Percentiles rank a stretch among this genome's conserved stretches.
These are phyloP conservation scores for Colletotrichum sidae DNA, from an alignment of 2,329 filamentous ascomycete genomes.

Conservation along the genomic window DNA sequence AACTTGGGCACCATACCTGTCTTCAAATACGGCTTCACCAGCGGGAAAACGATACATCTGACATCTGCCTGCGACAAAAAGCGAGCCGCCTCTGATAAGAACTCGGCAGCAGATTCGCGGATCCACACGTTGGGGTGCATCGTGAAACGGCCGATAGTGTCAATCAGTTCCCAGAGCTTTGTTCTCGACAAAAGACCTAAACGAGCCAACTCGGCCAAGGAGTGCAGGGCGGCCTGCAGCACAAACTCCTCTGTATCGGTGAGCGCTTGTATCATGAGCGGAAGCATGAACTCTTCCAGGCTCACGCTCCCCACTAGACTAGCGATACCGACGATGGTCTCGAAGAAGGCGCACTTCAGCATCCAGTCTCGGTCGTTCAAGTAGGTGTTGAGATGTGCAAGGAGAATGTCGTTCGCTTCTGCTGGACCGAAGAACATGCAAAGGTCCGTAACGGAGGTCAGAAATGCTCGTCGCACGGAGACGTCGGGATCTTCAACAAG, in stretches of 20 bases:
- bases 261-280: constrained; percentile 94
- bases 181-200: constrained; percentile 87
- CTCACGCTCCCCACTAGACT: constrained; percentile 89
- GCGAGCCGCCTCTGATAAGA: constrained; percentile 80
- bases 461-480: constrained; percentile 88
- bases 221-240: constrained; percentile 88
- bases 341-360: constrained; percentile 95
- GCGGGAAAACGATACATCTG: constrained; percentile 83
- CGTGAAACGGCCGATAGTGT: constrained; percentile 85
- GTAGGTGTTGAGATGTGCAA: constrained; percentile 97
- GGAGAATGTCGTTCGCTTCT: constrained; percentile 94
- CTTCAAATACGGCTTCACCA: constrained; percentile 86
- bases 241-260: constrained; percentile 95
- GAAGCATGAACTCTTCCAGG: constrained; percentile 94
- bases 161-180: constrained; percentile 88
- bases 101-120: constrained; percentile 86
- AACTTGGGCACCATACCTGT: constrained; percentile 74
- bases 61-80: constrained; percentile 84
- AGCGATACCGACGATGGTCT: constrained; percentile 92
- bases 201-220: constrained; percentile 87
- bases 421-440: constrained; percentile 95
- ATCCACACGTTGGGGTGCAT: constrained; percentile 98
- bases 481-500: constrained; percentile 89
- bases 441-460: constrained; percentile 89
- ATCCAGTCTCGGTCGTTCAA: constrained; percentile 97